Conservation (phyloP, 2,329 filamentous ascomycete genomes). For the Colletotrichum falcatum region DNA sequence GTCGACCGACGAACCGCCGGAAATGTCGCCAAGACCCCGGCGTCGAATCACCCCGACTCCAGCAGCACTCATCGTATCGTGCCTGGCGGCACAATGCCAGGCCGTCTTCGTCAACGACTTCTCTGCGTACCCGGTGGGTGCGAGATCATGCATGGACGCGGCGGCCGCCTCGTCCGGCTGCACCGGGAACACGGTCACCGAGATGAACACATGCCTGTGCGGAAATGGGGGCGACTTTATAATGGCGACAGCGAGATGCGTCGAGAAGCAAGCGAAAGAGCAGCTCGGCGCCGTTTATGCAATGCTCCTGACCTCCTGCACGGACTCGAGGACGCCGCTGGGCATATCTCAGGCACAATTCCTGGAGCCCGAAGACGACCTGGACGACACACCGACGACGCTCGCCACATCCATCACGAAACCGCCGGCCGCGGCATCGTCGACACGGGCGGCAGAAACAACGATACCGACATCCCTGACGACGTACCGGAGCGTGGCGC, state of each 20-base stretch:
- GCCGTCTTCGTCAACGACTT: constrained; percentile 34
- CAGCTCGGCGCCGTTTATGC: constrained; percentile 59
- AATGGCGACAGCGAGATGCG: constrained; percentile 58
- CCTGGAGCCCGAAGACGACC: constrained; percentile 43
- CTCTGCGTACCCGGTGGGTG: constrained; percentile 21
- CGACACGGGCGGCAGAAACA: constrained; percentile 7
- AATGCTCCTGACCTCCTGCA: constrained; percentile 58
- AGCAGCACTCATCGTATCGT: constrained; percentile 29
- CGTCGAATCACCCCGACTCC: constrained; percentile 20
- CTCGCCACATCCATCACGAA: constrained; percentile 6
- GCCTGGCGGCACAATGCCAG: constrained; percentile 16
- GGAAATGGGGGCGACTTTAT: constrained; percentile 57
- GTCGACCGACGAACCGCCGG: constrained; percentile 18
- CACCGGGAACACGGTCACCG: constrained; percentile 27
- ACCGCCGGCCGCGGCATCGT: neutral
- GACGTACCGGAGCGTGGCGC: constrained; percentile 34
- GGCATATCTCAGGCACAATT: constrained; percentile 57
- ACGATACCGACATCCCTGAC: constrained; percentile 7
- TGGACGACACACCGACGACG: constrained; percentile 8
- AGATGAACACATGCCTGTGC: constrained; percentile 36
- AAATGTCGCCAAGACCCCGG: constrained; percentile 34
- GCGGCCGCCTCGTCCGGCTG: constrained; percentile 33
- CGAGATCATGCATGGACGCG: constrained; percentile 29
- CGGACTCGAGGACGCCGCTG: constrained; percentile 58
- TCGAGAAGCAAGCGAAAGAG: constrained; percentile 51